phyloP scores from a whole-genome alignment of 2,329 filamentous ascomycete genomes.

The Diaporthe vaccinii region DNA sequence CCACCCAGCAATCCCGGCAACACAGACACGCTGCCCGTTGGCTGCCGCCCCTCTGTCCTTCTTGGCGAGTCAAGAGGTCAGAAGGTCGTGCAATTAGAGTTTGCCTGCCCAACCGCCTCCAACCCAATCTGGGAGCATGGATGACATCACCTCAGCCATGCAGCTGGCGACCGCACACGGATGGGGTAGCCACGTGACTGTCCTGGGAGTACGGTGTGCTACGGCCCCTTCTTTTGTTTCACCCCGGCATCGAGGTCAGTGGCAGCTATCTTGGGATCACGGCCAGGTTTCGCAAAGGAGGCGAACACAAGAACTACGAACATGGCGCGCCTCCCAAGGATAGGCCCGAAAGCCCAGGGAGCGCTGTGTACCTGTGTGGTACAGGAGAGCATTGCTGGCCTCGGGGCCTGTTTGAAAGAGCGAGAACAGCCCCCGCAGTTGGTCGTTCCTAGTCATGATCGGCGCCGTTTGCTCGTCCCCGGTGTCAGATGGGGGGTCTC shows the following conservation, averaged over 20 bases:
- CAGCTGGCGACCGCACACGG: slow-evolving; percentile 22
- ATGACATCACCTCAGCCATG: slow-evolving; percentile 33
- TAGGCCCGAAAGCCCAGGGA: not conserved
- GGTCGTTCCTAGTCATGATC: slow-evolving; percentile 38
- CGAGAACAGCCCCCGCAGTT: slow-evolving; percentile 7
- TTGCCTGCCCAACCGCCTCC: slow-evolving; percentile 37
- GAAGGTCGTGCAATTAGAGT: slow-evolving; percentile 37
- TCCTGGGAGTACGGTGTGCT: not conserved
- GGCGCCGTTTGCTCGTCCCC: slow-evolving; percentile 15
- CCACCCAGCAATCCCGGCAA: not conserved
- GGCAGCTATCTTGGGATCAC: not conserved
- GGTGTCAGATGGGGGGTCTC: slow-evolving; percentile 24
- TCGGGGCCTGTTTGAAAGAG: slow-evolving; percentile 26
- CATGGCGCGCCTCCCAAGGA: not conserved
- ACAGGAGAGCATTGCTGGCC: slow-evolving; percentile 9
- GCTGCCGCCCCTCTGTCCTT: slow-evolving; percentile 9
- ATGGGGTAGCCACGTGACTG: slow-evolving; percentile 33
- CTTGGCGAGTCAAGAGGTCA: slow-evolving; percentile 23
- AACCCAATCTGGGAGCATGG: slow-evolving; percentile 17
- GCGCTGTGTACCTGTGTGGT: not conserved
- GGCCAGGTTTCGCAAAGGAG: not conserved
- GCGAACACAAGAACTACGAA: not conserved
- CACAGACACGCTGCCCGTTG: slow-evolving; percentile 1
- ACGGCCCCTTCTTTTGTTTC: not conserved
- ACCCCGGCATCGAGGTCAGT: not conserved